These are phyloP conservation scores for Dalbergia cochinchinensis DNA, from an alignment of 306 rosid species.

Conservation along the genomic window DNA sequence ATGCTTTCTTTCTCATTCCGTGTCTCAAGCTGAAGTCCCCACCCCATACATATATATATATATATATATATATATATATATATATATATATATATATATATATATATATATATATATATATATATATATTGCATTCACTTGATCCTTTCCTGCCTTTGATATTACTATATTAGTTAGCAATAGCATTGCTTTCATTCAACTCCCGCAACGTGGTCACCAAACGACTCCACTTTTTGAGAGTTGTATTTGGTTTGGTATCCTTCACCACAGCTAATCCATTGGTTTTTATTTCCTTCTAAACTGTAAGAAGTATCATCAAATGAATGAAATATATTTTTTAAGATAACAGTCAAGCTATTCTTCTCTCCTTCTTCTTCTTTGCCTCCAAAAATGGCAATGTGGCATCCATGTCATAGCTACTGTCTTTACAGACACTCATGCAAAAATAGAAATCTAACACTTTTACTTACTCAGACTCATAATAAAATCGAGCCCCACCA, in stretches of 20 bases:
- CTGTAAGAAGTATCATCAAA: background rate
- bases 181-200: conserved; percentile 31
- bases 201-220: conserved; percentile 15
- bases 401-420: conserved; percentile 10
- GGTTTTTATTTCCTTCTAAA: background rate
- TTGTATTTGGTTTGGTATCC: conserved; percentile 8
- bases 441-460: background rate
- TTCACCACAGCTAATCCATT: background rate
- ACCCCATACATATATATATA: too few species aligned
- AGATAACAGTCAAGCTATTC: background rate
- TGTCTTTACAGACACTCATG: background rate
- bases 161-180: background rate
- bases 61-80: background rate
- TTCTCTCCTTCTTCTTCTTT: background rate
- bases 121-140: conserved; percentile 26
- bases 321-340: background rate
- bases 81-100: too few species aligned
- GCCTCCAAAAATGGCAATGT: background rate
- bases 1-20: too few species aligned
- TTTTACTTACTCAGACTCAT: background rate
- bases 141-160: conserved; percentile 26
- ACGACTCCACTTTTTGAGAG: background rate
- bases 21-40: too few species aligned
- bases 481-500: background rate
- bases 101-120: too few species aligned